Percentiles rank a stretch among this genome's conserved stretches.
Evolutionary conservation across 345 rosid species (phyloP).

Genomic region (Pistacia atlantica): DNA sequence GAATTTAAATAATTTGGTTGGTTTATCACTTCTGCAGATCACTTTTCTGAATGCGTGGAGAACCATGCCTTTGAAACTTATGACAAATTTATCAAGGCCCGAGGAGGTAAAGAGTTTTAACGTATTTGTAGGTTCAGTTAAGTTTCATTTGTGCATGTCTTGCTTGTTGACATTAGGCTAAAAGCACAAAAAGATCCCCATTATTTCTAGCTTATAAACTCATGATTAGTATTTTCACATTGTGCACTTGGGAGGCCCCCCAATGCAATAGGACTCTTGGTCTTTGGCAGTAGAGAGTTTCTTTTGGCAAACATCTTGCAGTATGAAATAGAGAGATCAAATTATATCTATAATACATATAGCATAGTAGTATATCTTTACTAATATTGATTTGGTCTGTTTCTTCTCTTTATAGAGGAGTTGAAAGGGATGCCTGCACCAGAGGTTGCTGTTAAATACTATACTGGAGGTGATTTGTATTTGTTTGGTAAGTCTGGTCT

Average conservation of each 20-base stretch:
- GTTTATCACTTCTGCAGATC: constrained; percentile 56
- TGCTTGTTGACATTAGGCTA: constrained; percentile 6
- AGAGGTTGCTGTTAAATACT: constrained; percentile 83
- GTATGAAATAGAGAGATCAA: neutral
- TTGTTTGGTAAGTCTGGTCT: constrained; percentile 67
- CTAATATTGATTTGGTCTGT: constrained; percentile 9
- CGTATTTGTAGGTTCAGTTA: constrained; percentile 12
- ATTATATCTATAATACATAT: neutral
- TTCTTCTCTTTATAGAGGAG: constrained; percentile 51
- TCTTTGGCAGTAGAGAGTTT: no score
- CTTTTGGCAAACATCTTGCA: neutral
- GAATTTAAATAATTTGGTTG: constrained; percentile 7
- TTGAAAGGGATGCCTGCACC: constrained; percentile 90
- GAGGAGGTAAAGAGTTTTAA: constrained; percentile 58
- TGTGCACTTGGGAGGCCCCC: neutral
- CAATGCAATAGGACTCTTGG: no score
- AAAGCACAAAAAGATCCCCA: neutral
- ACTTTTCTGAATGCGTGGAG: constrained; percentile 95
- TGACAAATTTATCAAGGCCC: constrained; percentile 87
- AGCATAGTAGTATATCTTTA: neutral
- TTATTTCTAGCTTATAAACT: neutral
- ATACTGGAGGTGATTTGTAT: constrained; percentile 86
- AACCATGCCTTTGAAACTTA: constrained; percentile 90
- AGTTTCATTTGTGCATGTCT: neutral
- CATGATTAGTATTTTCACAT: neutral